These are phyloP conservation scores for Dalbergia cochinchinensis DNA, from an alignment of 306 rosid genomes.

Conservation along the genomic window DNA sequence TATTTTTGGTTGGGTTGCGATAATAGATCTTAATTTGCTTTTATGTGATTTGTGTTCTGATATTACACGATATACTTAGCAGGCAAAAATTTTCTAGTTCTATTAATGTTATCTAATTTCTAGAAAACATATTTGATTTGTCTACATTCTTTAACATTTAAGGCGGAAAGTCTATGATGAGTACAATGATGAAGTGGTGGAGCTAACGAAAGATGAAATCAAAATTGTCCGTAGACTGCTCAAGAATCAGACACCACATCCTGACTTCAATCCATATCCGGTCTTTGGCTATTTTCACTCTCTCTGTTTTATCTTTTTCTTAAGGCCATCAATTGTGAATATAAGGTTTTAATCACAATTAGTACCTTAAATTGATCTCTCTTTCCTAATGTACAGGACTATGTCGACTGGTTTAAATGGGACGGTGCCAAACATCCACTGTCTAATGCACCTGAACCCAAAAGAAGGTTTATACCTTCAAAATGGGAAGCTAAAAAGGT, in stretches of 20 bases:
- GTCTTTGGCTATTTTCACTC: conserved; percentile 55
- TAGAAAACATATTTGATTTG: conserved; percentile 36
- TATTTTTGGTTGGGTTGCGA: conserved; percentile 29
- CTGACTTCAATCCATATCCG: conserved; percentile 81
- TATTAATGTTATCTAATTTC: neutral
- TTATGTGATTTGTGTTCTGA: conserved; percentile 31
- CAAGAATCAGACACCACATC: conserved; percentile 80
- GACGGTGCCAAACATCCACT: conserved; percentile 87
- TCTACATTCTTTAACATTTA: conserved; percentile 37
- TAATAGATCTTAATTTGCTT: neutral
- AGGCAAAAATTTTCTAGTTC: conserved; percentile 8
- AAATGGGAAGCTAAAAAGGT: conserved; percentile 93
- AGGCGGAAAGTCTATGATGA: conserved; percentile 89
- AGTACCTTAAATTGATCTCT: conserved; percentile 21
- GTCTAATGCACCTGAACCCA: conserved; percentile 96
- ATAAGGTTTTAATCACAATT: conserved; percentile 13
- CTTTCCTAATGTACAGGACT: conserved; percentile 57
- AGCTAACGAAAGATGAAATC: conserved; percentile 73
- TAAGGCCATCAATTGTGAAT: conserved; percentile 11
- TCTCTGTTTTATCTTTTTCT: conserved; percentile 6
- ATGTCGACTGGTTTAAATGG: conserved; percentile 96
- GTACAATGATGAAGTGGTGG: conserved; percentile 81
- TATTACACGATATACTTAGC: neutral
- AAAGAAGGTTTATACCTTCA: conserved; percentile 94
- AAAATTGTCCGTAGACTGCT: conserved; percentile 68